A percentile compares a stretch with the other conserved stretches of the same genome.
These are phyloP conservation scores for Bathelium albidoporum DNA, from an alignment of 495 filamentous ascomycete species.

Conservation along the genomic window DNA sequence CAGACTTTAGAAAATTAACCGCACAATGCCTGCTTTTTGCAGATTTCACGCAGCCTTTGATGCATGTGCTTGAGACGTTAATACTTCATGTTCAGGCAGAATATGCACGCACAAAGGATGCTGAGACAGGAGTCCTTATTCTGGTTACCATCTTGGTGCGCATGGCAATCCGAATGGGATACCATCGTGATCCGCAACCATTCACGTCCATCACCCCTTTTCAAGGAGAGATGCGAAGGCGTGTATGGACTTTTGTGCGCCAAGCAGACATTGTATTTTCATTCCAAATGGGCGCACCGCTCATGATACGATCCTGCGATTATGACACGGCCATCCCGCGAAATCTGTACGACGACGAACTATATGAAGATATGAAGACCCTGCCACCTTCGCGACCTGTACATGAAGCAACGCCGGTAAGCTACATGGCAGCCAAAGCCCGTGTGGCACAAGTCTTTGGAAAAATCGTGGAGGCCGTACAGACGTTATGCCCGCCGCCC, in stretches of 20 bases:
- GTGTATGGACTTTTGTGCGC: constrained; percentile 79
- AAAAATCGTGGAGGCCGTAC: constrained; percentile 45
- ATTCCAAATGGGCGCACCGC: constrained; percentile 81
- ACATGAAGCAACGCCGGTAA: constrained; percentile 73
- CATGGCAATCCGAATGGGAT: constrained; percentile 88
- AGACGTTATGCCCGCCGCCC: constrained; percentile 37
- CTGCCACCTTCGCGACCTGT: constrained; percentile 65
- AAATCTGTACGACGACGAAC: constrained; percentile 91
- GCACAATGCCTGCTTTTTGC: constrained; percentile 80
- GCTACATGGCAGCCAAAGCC: constrained; percentile 77
- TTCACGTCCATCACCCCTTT: constrained; percentile 77
- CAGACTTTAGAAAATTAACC: constrained; percentile 67
- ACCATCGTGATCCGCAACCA: constrained; percentile 81
- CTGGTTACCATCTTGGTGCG: constrained; percentile 70
- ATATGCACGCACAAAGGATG: constrained; percentile 65
- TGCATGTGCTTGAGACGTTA: constrained; percentile 81
- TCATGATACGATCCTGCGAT: constrained; percentile 72
- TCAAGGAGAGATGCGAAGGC: constrained; percentile 81
- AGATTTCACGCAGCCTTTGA: constrained; percentile 80
- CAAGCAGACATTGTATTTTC: constrained; percentile 80
- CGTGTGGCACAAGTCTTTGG: constrained; percentile 54
- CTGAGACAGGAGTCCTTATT: constrained; percentile 74
- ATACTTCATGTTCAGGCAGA: constrained; percentile 78
- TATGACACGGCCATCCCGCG: constrained; percentile 77
- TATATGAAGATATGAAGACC: constrained; percentile 64